Conservation (phyloP, 495 filamentous ascomycete genomes). For the Monascus purpureus region DNA sequence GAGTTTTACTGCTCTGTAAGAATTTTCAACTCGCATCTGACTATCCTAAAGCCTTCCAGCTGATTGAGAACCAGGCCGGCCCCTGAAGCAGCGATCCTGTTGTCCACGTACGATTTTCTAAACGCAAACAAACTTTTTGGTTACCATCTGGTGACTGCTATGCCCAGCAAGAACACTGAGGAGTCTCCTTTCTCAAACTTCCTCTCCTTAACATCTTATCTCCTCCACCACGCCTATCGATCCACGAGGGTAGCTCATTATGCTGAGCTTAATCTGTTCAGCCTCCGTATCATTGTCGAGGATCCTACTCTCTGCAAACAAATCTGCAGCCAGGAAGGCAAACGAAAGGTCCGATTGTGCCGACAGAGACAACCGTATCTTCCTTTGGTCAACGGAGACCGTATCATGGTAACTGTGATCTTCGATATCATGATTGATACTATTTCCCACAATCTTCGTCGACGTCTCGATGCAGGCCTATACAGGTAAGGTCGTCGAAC, state of each 20-base stretch:
- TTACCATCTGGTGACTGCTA: constrained; percentile 57
- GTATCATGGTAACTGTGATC: constrained; percentile 57
- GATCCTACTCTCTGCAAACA: constrained; percentile 73
- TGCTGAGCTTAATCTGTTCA: constrained; percentile 66
- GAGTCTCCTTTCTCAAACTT: constrained; percentile 70
- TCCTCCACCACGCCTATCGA: constrained; percentile 84
- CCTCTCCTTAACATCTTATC: constrained; percentile 80
- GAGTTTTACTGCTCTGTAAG: constrained; percentile 57
- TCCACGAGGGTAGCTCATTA: constrained; percentile 66
- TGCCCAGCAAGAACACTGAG: constrained; percentile 45
- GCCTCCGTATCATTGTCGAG: constrained; percentile 76
- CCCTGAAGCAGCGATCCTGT: constrained; percentile 59
- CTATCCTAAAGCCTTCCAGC: no score
- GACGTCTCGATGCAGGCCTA: constrained; percentile 68
- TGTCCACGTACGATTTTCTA: constrained; percentile 85
- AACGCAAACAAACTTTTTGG: constrained; percentile 94
- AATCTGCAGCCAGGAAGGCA: constrained; percentile 70
- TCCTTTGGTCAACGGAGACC: constrained; percentile 57
- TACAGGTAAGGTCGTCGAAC: constrained; percentile 43
- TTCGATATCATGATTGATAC: constrained; percentile 80
- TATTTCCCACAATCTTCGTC: constrained; percentile 85
- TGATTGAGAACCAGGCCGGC: constrained; percentile 70
- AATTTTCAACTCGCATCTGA: no score
- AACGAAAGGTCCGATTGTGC: constrained; percentile 65
- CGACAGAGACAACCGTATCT: constrained; percentile 81